Evolutionary conservation across 2,329 filamentous ascomycete genomes (phyloP), one percentile per base, ranked within the genome.

Genomic region (Aureobasidium leucospermi): DNA sequence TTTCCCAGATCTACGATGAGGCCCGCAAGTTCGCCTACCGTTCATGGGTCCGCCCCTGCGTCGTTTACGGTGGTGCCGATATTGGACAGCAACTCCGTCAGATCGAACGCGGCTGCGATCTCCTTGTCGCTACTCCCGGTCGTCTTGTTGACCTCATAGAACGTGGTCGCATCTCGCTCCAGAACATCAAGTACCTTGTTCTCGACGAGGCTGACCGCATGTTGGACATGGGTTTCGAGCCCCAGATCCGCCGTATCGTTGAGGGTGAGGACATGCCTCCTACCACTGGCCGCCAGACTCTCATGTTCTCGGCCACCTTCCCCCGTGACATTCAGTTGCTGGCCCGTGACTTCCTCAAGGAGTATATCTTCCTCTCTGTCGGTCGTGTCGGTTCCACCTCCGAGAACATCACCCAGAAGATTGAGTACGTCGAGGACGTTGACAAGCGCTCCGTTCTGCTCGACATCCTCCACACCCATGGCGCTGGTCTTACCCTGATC

Each of bases 181-280:
- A 87, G 76, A 96, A 96, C 83, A 99, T 99, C 84, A 97, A 96
- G 82, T 99, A 99, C 75, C 85, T 99, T 63, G 90, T 99, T 69
- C 89, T 99, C 59, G 94, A 99, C 69, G 94, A 99, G 85, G 94
- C 94, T 76, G 94, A 99, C 81, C 94, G 94, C 75, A 99, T 99
- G 94, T 83, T 99, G 83, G 94, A 99, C 84, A 99, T 99, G 94
- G 94, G 94, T 94, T 99, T 99, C 83, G 94, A 99, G 82, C 94
- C 94, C 70, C 94, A 99, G 80, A 99, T 99, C 73, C 92, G 94
- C 71, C 89, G 93, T 70, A 97, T 99, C 70, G 94, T 99, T 47
- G 93, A 97, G 78, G 91, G 91, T 62, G 94, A 97, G 79, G 94
- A 99, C 70, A 99, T 99, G 94, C 94, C 94, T 60, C 76, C 77